Conservation (phyloP, 1,284 basidiomycete genomes). For the Coniophora puteana region DNA sequence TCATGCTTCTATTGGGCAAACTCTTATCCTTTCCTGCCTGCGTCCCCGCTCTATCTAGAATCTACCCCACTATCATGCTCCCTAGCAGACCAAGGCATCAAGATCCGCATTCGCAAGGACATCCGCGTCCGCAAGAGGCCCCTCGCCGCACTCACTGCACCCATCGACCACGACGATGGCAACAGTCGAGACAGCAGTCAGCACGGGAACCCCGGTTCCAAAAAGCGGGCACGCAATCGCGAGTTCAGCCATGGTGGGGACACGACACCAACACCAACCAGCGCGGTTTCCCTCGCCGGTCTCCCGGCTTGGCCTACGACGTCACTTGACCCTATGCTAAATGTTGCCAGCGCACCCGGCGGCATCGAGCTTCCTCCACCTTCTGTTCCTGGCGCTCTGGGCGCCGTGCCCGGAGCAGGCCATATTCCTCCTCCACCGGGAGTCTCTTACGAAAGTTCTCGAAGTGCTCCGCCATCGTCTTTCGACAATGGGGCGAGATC, state of each 20-base stretch:
- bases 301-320: conserved; percentile 29
- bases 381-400: no score
- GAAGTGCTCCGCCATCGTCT: no score
- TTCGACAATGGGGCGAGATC: no score
- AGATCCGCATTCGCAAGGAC: conserved; percentile 89
- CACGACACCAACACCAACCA: conserved; percentile 11
- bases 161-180: conserved; percentile 32
- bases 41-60: conserved; percentile 41
- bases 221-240: conserved; percentile 26
- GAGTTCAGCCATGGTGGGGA: conserved; percentile 11
- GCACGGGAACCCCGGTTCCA: conserved; percentile 8
- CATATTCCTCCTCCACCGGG: no score
- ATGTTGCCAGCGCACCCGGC: conserved; percentile 27
- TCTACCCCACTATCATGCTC: conserved; percentile 86
- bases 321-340: conserved; percentile 27
- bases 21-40: conserved; percentile 6
- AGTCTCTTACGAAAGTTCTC: no score
- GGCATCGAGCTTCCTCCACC: conserved; percentile 24
- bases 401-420: no score
- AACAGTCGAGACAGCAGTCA: conserved; percentile 22
- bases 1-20: background rate
- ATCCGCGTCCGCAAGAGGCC: conserved; percentile 75
- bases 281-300: conserved; percentile 23
- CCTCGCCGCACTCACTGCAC: conserved; percentile 37
- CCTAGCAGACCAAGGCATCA: conserved; percentile 89